Percentiles rank a stretch among this genome's conserved stretches.
Evolutionary conservation across 805 yeast genomes (phyloP).

Genomic region (Metschnikowia baotianmanensis): DNA sequence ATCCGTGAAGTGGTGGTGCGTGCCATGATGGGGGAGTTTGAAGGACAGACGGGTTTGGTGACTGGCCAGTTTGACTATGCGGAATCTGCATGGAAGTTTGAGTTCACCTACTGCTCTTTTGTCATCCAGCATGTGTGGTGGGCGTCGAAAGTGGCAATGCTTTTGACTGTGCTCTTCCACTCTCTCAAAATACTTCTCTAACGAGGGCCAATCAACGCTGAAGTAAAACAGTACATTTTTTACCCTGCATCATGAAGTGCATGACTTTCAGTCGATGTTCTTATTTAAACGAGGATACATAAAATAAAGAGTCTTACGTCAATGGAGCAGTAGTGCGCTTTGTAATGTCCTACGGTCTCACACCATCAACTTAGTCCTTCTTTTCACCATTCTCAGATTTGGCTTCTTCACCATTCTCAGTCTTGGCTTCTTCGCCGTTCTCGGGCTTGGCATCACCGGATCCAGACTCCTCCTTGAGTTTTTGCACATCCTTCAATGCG

Average conservation of each 20-base stretch:
- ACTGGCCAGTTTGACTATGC: slow-evolving; percentile 62
- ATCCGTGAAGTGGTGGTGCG: slow-evolving; percentile 81
- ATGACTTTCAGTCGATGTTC: too few relatives aligned
- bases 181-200: slow-evolving; percentile 17
- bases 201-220: not conserved
- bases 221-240: too few relatives aligned
- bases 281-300: too few relatives aligned
- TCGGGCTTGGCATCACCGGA: slow-evolving; percentile 6
- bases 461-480: slow-evolving; percentile 27
- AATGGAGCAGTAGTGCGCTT: too few relatives aligned
- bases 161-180: slow-evolving; percentile 32
- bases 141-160: slow-evolving; percentile 60
- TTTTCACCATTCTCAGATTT: too few relatives aligned
- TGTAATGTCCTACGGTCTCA: not conserved
- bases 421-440: not conserved
- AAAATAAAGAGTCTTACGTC: too few relatives aligned
- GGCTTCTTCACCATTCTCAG: not conserved
- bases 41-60: slow-evolving; percentile 83
- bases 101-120: slow-evolving; percentile 75
- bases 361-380: slow-evolving; percentile 1
- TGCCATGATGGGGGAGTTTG: slow-evolving; percentile 95
- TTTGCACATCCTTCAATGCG: slow-evolving; percentile 57
- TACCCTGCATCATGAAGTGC: too few relatives aligned
- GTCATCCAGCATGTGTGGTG: slow-evolving; percentile 94
- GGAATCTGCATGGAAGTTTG: slow-evolving; percentile 57